Evolutionary conservation across 192 early-diverging fungal genomes (phyloP).

Genomic region (Mortierella alpina): DNA sequence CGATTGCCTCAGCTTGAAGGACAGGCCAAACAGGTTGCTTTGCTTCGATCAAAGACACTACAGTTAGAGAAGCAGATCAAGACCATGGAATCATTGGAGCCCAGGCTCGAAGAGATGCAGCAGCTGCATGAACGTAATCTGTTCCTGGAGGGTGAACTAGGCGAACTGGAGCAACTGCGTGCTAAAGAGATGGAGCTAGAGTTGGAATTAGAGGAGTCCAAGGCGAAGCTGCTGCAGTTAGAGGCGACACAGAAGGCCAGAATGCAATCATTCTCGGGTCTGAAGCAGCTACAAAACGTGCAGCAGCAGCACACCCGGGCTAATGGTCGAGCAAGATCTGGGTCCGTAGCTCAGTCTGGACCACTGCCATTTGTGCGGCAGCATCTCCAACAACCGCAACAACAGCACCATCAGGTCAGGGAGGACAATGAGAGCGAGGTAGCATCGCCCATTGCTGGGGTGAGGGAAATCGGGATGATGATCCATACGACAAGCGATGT

Average conservation of each 20-base stretch:
- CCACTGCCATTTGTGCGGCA: constrained; percentile 1
- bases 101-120: constrained; percentile 38
- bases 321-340: constrained; percentile 18
- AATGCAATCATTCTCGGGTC: constrained; percentile 33
- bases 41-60: constrained; percentile 29
- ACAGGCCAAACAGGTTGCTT: constrained; percentile 44
- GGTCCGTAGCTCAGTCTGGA: constrained; percentile 35
- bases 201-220: constrained; percentile 30
- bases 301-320: not conserved
- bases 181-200: constrained; percentile 49
- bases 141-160: constrained; percentile 43
- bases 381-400: not conserved
- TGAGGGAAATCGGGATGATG: constrained; percentile 5
- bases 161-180: constrained; percentile 44
- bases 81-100: constrained; percentile 47
- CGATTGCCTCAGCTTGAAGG: constrained; percentile 44
- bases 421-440: constrained; percentile 1
- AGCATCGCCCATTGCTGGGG: not conserved
- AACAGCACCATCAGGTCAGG: too few relatives aligned
- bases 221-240: constrained; percentile 20
- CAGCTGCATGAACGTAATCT: constrained; percentile 43
- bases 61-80: constrained; percentile 53
- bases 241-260: constrained; percentile 26
- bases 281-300: not conserved
- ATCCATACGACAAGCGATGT: not conserved